Base-by-base conservation (phyloP, 257 asterid genomes). In the Parsonsia alboflavescens region DNA sequence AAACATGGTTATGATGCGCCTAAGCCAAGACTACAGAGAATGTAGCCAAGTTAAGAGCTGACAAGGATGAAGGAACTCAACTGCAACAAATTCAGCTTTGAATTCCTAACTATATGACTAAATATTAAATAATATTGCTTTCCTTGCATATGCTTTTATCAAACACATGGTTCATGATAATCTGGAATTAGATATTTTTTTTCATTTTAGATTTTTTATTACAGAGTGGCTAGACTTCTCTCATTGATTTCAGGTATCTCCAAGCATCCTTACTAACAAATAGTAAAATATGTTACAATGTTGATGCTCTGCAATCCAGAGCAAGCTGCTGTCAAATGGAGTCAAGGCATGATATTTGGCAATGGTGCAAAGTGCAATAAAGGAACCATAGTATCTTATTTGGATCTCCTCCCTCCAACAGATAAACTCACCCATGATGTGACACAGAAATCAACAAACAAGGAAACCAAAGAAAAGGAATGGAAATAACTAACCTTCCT, bases 401-500 rank as follows among this genome's bases (percentile, higher is more conserved):
- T 63, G 9, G 46, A 33, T 33, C 48, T 63, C 69, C 48, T 36
- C 24, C 62, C 15, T 62, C 68, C 45, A 17, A 65, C 10, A 65
- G 24, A 65, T 7, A 65, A 65, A 7, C 42, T 19, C 26, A 19
- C 28, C 13, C 7, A 8, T 17, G 28, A 17, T 4, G 7, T 12
- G 5, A 56, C 13, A 22, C 8, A 54, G 21, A 54, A 16, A 67
- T 17, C 42, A 7, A 13, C 67, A 45, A 64, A 65, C 3, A 63
- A 63, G 17, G 10, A n/a, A 45, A 52, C 52, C 48, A 57, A 39
- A 39, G 30, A 53, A 75, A 28, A 5, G 54, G 61, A 33, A 48
- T 54, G 68, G 30, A 52, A 49, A 59, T 12, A 77, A 54, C 82
- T 82, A 74, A 85, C 99, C 84, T 77, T 85, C 54, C 75, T 77